These are phyloP conservation scores for Lepraria neglecta DNA, from an alignment of 495 filamentous ascomycete species.

Conservation along the genomic window DNA sequence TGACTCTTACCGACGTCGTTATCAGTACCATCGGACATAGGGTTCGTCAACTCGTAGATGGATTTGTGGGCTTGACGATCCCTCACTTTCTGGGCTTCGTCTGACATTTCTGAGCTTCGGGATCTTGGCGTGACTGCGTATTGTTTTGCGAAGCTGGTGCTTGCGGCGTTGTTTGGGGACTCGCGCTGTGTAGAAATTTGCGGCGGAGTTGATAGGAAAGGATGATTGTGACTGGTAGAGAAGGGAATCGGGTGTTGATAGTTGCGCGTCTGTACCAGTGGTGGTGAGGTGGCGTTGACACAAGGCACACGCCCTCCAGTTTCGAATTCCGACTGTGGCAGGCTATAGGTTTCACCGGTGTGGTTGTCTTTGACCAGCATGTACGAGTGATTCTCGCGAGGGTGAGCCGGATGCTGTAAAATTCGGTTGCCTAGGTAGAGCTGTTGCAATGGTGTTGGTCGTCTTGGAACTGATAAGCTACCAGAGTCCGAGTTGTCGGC, in stretches of 20 bases:
- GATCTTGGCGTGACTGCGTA: background rate
- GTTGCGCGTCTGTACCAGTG: background rate
- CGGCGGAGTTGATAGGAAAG: conserved; percentile 28
- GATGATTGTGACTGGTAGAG: conserved; percentile 26
- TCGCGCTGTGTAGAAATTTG: background rate
- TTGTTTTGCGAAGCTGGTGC: background rate
- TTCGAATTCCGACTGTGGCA: conserved; percentile 24
- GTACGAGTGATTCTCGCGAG: conserved; percentile 25
- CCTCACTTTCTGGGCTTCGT: background rate
- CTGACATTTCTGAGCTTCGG: background rate
- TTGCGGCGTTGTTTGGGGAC: background rate
- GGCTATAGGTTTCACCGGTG: conserved; percentile 20
- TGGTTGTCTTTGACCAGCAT: conserved; percentile 21
- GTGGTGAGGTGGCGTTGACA: conserved; percentile 13
- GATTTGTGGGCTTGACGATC: background rate
- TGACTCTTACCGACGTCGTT: background rate
- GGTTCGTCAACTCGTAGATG: background rate
- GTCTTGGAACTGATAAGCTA: conserved; percentile 8
- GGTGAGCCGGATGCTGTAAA: conserved; percentile 17
- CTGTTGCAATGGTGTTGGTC: background rate
- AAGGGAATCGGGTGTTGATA: conserved; percentile 33
- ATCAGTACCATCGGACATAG: background rate
- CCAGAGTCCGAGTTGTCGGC: conserved; percentile 22
- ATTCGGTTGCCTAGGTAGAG: background rate
- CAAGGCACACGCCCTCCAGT: conserved; percentile 21